Conservation (phyloP, 495 filamentous ascomycete species). For the Aspergillus coremiiformis region DNA sequence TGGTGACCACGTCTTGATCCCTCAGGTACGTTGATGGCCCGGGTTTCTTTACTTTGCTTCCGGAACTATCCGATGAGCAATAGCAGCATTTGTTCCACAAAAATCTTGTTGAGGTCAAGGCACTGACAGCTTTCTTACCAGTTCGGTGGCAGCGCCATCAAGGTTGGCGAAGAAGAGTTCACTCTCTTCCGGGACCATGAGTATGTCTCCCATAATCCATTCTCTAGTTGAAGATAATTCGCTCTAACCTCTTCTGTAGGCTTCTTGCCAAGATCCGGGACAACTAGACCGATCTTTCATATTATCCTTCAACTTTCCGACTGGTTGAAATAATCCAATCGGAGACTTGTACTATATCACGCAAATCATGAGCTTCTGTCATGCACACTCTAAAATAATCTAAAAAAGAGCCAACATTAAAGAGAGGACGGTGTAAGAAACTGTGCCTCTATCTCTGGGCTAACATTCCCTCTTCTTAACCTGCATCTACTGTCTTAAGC, state of each 20-base stretch:
- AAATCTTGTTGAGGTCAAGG: not conserved
- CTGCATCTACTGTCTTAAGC: constrained; percentile 40
- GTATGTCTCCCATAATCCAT: constrained; percentile 47
- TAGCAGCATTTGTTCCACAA: not conserved
- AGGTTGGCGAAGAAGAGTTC: constrained; percentile 96
- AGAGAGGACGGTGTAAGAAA: constrained; percentile 1
- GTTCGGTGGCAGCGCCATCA: constrained; percentile 93
- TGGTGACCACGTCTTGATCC: constrained; percentile 94
- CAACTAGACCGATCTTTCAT: constrained; percentile 17
- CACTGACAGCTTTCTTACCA: constrained; percentile 27
- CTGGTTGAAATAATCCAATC: constrained; percentile 10
- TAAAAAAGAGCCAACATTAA: constrained; percentile 14
- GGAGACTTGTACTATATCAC: constrained; percentile 34
- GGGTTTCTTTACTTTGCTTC: constrained; percentile 6
- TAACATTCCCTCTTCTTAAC: constrained; percentile 9
- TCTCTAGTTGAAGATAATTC: not conserved
- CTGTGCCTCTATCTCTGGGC: constrained; percentile 11
- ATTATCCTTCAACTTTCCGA: constrained; percentile 9
- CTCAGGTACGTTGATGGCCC: constrained; percentile 60
- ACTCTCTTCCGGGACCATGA: constrained; percentile 94
- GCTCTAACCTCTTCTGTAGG: constrained; percentile 38
- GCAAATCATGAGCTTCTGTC: constrained; percentile 30
- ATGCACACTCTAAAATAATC: constrained; percentile 20
- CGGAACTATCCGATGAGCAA: constrained; percentile 1
- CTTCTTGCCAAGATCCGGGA: constrained; percentile 87